Conservation (phyloP, 2,329 filamentous ascomycete genomes). For the Hypoxylon sp. region DNA sequence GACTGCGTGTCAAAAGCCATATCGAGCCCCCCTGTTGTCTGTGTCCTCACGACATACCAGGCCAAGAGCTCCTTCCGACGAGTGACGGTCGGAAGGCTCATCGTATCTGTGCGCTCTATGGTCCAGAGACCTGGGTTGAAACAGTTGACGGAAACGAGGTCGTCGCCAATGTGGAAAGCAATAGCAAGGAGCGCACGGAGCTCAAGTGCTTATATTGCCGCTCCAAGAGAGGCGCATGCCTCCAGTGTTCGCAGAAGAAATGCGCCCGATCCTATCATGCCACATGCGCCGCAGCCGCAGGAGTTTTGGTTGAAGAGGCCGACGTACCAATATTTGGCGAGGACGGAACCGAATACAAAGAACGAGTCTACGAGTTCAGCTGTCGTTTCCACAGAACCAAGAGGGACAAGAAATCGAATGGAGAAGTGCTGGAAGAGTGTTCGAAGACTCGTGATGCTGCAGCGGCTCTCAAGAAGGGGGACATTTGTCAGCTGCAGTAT, state of each 20-base stretch:
- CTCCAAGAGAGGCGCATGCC: slow-evolving; percentile 93
- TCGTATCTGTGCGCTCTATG: slow-evolving; percentile 86
- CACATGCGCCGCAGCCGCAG: slow-evolving; percentile 90
- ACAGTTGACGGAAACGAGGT: slow-evolving; percentile 74
- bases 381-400: slow-evolving; percentile 94
- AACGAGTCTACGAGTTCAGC: slow-evolving; percentile 90
- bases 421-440: slow-evolving; percentile 74
- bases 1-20: slow-evolving; percentile 75
- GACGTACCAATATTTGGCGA: slow-evolving; percentile 87
- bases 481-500: slow-evolving; percentile 88
- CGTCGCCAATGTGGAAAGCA: slow-evolving; percentile 79
- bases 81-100: slow-evolving; percentile 90
- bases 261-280: slow-evolving; percentile 94
- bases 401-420: slow-evolving; percentile 78
- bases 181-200: slow-evolving; percentile 86
- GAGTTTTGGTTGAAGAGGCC: slow-evolving; percentile 89
- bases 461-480: slow-evolving; percentile 71
- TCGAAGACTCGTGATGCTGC: slow-evolving; percentile 74
- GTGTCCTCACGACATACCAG: slow-evolving; percentile 88
- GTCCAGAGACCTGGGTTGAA: slow-evolving; percentile 89
- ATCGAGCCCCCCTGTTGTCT: slow-evolving; percentile 85
- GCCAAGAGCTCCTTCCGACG: slow-evolving; percentile 83
- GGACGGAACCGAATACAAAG: slow-evolving; percentile 90
- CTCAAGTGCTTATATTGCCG: slow-evolving; percentile 96
- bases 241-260: slow-evolving; percentile 95